A percentile compares a stretch with the other conserved stretches of the same genome.
phyloP scores from a whole-genome alignment of 805 yeast genomes.

The Sungouiozyma ichnusensis region DNA sequence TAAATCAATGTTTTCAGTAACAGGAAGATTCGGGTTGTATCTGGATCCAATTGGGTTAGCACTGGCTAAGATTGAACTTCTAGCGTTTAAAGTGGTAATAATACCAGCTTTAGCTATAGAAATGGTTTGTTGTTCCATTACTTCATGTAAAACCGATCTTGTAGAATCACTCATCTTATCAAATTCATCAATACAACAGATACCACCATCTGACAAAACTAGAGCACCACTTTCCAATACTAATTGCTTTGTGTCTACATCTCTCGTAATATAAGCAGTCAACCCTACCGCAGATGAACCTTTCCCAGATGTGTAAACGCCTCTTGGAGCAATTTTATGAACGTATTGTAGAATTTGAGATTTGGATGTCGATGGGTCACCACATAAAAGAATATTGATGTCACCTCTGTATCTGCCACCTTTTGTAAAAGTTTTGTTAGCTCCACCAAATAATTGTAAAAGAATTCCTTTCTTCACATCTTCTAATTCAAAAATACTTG shows the following conservation, averaged over 20 bases:
- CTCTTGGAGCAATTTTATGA: conserved; percentile 95
- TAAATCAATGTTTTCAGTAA: conserved; percentile 86
- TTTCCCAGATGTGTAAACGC: conserved; percentile 95
- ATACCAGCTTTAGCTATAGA: conserved; percentile 98
- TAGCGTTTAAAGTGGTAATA: conserved; percentile 90
- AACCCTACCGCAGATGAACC: conserved; percentile 99
- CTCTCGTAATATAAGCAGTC: conserved; percentile 94
- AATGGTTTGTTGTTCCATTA: conserved; percentile 98
- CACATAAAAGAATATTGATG: conserved; percentile 81
- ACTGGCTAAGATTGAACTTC: conserved; percentile 91
- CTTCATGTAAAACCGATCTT: conserved; percentile 92
- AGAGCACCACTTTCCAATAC: conserved; percentile 95
- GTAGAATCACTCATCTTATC: conserved; percentile 96
- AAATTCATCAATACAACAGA: conserved; percentile 97
- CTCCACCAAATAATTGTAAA: conserved; percentile 89
- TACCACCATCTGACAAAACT: conserved; percentile 94
- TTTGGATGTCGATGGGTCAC: conserved; percentile 97
- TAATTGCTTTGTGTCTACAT: conserved; percentile 82
- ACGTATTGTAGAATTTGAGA: conserved; percentile 92
- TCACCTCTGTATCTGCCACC: conserved; percentile 97
- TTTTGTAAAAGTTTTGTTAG: conserved; percentile 76
- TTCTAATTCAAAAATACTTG: conserved; percentile 92
- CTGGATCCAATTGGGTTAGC: conserved; percentile 96
- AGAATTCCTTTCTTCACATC: conserved; percentile 94
- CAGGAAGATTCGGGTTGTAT: conserved; percentile 90